Base-by-base conservation (phyloP, 768 basidiomycete species). In the Pleurotus eryngii region DNA sequence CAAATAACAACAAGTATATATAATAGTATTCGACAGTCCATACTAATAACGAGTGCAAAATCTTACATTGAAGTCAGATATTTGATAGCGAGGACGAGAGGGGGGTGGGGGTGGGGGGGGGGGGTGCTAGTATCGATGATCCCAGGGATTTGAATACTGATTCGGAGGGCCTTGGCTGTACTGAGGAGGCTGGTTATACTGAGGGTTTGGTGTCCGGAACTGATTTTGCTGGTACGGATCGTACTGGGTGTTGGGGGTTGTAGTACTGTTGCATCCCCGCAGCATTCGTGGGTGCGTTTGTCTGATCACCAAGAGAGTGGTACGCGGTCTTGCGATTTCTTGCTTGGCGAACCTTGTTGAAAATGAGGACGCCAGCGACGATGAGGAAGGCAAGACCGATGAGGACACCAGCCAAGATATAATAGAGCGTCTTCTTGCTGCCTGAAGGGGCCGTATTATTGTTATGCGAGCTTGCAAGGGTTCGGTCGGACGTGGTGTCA, bases 121-220 rank as follows among this genome's bases (percentile, higher is more conserved):
- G 8, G 11, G 6, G 7, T 35, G 30, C 30, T 54, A 54, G 51
- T 54, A 54, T n/a, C 51, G 51, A 22, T 54, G 51, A 54, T 54
- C 51, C 51, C 51, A 54, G 26, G 51, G 51, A 14, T 42, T 54
- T 38, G 51, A 54, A 39, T 54, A 54, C 37, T 54, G 51, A 30
- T 54, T 54, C 6, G 51, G 51, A 18, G 39, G 39, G 39, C 42
- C 39, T 42, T 35, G 51, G 17, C 18, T 35, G 17, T 54, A 38
- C n/a, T 51, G 49, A 51, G 22, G 46, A 7, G 46, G 46, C 24
- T 35, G 30, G 6, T 35, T 37, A 35, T 51, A 51, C 17, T 51
- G 49, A 1, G 15, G 26, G n/a, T 22, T 22, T 42, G 51, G 51
- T 7, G 37, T 18, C 20, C 15, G 27, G 49, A 38, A 50, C 49